Conservation (phyloP, 2,329 filamentous ascomycete species). For the Aspergillus tamarii region DNA sequence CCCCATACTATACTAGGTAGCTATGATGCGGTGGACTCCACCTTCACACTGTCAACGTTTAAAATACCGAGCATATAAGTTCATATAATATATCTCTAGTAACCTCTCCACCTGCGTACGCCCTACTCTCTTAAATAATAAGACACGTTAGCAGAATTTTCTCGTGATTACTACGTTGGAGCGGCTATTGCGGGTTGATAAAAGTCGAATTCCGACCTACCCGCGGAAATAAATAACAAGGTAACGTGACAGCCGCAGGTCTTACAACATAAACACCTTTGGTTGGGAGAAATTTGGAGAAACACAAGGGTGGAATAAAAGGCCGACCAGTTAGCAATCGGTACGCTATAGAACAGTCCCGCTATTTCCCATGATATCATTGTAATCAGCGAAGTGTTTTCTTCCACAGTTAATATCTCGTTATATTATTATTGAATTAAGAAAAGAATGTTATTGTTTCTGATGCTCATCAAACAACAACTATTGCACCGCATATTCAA, state of each 20-base stretch:
- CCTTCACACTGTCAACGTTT: background rate
- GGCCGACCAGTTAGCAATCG: background rate
- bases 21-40: background rate
- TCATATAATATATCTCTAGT: background rate
- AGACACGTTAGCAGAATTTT: background rate
- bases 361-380: no score
- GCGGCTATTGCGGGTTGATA: background rate
- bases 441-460: background rate
- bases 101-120: no score
- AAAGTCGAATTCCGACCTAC: background rate
- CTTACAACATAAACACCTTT: background rate
- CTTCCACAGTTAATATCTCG: background rate
- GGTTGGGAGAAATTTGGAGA: background rate
- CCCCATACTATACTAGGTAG: background rate
- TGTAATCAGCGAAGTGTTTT: background rate
- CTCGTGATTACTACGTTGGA: background rate
- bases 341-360: no score
- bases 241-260: background rate
- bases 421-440: background rate
- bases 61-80: background rate
- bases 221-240: background rate
- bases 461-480: background rate
- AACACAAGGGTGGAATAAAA: background rate
- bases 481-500: background rate
- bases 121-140: background rate